Percentiles rank a stretch among this genome's conserved stretches.
phyloP scores from a whole-genome alignment of 495 filamentous ascomycete genomes.

The Melanomma pulvis-pyrius region DNA sequence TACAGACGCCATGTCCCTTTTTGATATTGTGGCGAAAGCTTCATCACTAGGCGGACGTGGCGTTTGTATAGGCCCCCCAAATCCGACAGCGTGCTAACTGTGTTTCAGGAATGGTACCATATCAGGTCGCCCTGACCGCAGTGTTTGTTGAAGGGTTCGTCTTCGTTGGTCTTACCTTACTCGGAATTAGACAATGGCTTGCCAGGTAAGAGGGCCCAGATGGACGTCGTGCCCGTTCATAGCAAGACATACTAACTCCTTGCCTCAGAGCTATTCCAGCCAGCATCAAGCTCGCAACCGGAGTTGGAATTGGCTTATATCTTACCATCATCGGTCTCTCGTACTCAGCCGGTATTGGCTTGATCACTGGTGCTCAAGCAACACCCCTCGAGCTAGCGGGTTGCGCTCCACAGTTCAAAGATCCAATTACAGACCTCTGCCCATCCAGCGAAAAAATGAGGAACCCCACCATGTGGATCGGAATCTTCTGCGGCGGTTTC shows the following conservation, averaged over 20 bases:
- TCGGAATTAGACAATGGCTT: slow-evolving; percentile 82
- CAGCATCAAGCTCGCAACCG: slow-evolving; percentile 81
- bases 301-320: slow-evolving; percentile 79
- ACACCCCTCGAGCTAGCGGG: slow-evolving; percentile 72
- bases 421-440: slow-evolving; percentile 53
- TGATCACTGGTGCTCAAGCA: slow-evolving; percentile 60
- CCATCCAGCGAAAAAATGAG: slow-evolving; percentile 65
- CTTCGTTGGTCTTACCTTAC: slow-evolving; percentile 53
- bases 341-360: slow-evolving; percentile 76
- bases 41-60: neutral
- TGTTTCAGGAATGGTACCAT: slow-evolving; percentile 61
- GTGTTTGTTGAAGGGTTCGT: slow-evolving; percentile 36
- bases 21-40: neutral
- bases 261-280: slow-evolving; percentile 62
- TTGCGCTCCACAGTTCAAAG: slow-evolving; percentile 51
- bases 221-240: neutral
- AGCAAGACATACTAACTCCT: slow-evolving; percentile 24
- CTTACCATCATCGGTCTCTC: slow-evolving; percentile 79
- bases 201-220: slow-evolving; percentile 37
- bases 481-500: slow-evolving; percentile 76
- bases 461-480: slow-evolving; percentile 77
- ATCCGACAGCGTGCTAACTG: neutral
- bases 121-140: slow-evolving; percentile 60
- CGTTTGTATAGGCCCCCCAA: neutral
- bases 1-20: neutral